Evolutionary conservation across 352 stramenopile species (phyloP), one percentile per base, ranked within the genome.

Genomic region (Globisporangium carolinianum): DNA sequence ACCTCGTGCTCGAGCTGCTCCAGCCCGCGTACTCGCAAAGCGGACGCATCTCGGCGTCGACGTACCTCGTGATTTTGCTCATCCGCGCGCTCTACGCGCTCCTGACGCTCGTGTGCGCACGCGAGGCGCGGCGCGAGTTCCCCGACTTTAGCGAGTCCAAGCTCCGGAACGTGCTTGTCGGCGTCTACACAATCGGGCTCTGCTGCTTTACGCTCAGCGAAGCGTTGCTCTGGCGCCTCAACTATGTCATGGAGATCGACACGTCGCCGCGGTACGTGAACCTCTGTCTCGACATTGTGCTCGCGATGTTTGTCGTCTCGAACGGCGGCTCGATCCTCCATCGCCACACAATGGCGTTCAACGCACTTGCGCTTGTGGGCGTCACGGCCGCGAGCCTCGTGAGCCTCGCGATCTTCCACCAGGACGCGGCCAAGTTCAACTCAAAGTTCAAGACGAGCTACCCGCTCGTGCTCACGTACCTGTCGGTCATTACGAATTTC

Each of bases 231-330:
- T 91, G 82, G 82, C 57, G 71, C 18, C 52, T 86, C 9, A 86
- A 86, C 57, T 89, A 72, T 43, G 51, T 72, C 11, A 61, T 79
- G 51, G 68, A 78, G 15, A 68, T 89, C 32, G 79, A 88, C 53
- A 83, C 78, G 1, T 89, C 79, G 2, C 59, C 78, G 32, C 65
- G 78, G 15, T 91, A 92, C 56, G 74, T 88, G 36, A 85, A 94
- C 38, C 55, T 94, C 58, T 94, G 82, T 47, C 66, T 94, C 8
- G 82, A 91, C 53, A 79, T 73, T 0, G 84, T 94, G 49, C 60
- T 94, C 6, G 71, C 78, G 7, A 94, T 94, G 83, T 91, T 94
- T 53, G 67, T 91, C 17, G 85, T 90, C 3, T 94, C 85, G 3
- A 92, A 91, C 36, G 85, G 85, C 12, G 69, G 85, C 15, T 92